A percentile compares a stretch with the other conserved stretches of the same genome.
These are phyloP conservation scores for Ceratorhiza oryzae-sativae DNA, from an alignment of 1,284 basidiomycete species.

Conservation along the genomic window DNA sequence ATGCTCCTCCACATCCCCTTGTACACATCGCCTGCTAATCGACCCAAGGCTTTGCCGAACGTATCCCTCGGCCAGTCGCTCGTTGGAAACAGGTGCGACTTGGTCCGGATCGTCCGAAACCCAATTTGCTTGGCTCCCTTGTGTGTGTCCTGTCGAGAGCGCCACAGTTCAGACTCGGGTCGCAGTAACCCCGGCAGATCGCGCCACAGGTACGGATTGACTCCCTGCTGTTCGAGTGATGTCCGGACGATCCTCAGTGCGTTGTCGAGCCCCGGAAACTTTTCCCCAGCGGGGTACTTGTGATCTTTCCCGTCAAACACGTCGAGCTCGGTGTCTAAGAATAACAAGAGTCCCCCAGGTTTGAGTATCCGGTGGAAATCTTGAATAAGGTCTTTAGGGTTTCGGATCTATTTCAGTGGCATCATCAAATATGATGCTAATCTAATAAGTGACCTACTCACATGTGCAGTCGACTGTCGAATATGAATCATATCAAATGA, in stretches of 20 bases:
- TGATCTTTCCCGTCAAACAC: background rate
- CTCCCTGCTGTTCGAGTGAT: background rate
- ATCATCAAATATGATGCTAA: background rate
- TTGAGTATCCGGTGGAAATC: background rate
- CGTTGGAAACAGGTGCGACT: background rate
- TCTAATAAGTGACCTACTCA: background rate
- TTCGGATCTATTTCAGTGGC: background rate
- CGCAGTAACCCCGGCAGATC: background rate
- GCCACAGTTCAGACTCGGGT: background rate
- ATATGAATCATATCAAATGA: conserved; percentile 1
- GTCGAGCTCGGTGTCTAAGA: background rate
- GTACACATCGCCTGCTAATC: background rate
- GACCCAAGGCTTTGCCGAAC: background rate
- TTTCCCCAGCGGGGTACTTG: background rate
- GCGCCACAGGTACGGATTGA: background rate
- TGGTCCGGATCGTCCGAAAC: background rate
- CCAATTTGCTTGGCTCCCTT: background rate
- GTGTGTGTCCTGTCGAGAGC: background rate
- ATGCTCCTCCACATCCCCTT: conserved; percentile 4
- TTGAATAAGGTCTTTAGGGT: background rate
- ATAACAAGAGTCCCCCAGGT: conserved; percentile 5
- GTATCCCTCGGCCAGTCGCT: background rate
- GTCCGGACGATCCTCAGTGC: background rate
- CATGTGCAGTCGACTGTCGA: background rate
- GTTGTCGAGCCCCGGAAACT: background rate